Percentiles rank a stretch among this genome's conserved stretches.
Evolutionary conservation across 805 yeast genomes (phyloP).

Genomic region (Candida awuae): DNA sequence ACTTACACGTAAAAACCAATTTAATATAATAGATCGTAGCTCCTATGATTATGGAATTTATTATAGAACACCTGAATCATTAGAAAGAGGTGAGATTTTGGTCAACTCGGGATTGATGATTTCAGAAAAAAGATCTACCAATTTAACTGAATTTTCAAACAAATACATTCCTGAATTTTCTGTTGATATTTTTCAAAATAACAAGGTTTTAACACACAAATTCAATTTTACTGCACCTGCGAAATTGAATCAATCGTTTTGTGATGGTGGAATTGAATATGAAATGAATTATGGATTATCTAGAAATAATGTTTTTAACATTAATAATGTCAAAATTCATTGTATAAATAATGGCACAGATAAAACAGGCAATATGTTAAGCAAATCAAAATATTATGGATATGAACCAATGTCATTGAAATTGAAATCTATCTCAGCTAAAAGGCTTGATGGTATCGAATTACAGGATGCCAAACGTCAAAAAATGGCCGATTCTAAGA

Average conservation of each 20-base stretch:
- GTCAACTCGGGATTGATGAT: constrained; percentile 7
- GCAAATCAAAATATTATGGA: constrained; percentile 30
- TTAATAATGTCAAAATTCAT: constrained; percentile 35
- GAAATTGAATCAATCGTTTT: constrained; percentile 29
- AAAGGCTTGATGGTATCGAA: constrained; percentile 46
- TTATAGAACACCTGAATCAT: neutral
- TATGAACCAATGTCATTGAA: constrained; percentile 43
- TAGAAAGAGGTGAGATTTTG: neutral
- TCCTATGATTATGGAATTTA: constrained; percentile 5
- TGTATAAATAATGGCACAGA: constrained; percentile 13
- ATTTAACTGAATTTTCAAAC: constrained; percentile 7
- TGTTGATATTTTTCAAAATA: constrained; percentile 30
- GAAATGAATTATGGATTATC: constrained; percentile 14
- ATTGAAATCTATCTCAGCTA: constrained; percentile 37
- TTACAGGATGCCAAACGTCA: constrained; percentile 47
- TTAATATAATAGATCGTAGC: constrained; percentile 22
- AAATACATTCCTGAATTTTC: constrained; percentile 21
- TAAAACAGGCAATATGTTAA: constrained; percentile 14
- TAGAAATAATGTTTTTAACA: constrained; percentile 35
- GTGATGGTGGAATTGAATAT: constrained; percentile 31
- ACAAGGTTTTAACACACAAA: constrained; percentile 3
- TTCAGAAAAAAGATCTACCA: constrained; percentile 2
- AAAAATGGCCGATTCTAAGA: constrained; percentile 47
- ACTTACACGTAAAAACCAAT: constrained; percentile 54
- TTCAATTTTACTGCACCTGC: constrained; percentile 18